phyloP scores from a whole-genome alignment of 805 yeast species.

The Hanseniaspora mollemarum region DNA sequence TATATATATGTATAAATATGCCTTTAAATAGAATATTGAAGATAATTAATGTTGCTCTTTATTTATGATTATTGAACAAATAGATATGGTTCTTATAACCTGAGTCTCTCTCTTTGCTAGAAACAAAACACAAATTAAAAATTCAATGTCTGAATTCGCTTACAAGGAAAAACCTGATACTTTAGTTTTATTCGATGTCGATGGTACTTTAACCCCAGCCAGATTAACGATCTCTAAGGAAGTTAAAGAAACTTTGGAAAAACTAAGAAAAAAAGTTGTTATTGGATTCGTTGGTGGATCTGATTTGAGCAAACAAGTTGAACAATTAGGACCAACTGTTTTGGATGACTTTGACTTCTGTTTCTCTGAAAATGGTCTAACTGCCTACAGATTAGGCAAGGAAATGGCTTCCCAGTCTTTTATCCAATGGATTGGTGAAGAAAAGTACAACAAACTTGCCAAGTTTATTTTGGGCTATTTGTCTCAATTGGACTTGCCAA shows the following conservation, averaged over 20 bases:
- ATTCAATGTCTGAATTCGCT: slow-evolving; percentile 41
- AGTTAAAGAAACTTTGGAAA: slow-evolving; percentile 56
- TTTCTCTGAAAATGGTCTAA: slow-evolving; percentile 94
- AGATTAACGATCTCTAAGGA: slow-evolving; percentile 69
- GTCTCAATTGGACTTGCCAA: slow-evolving; percentile 77
- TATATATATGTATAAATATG: too few species aligned
- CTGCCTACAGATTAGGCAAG: slow-evolving; percentile 88
- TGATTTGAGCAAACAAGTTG: slow-evolving; percentile 85
- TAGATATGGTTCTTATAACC: too few species aligned
- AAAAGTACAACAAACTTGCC: slow-evolving; percentile 78
- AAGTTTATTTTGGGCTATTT: slow-evolving; percentile 78
- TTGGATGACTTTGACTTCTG: slow-evolving; percentile 82
- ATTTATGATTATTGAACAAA: too few species aligned
- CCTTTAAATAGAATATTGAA: too few species aligned
- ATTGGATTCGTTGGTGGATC: slow-evolving; percentile 98
- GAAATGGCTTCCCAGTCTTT: slow-evolving; percentile 87
- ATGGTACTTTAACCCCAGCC: slow-evolving; percentile 97
- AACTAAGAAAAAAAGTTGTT: slow-evolving; percentile 81
- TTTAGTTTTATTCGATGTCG: slow-evolving; percentile 90
- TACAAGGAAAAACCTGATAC: slow-evolving; percentile 74
- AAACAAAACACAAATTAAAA: neutral
- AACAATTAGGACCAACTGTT: slow-evolving; percentile 80
- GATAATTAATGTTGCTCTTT: too few species aligned
- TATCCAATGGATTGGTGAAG: slow-evolving; percentile 91
- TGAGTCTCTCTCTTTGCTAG: neutral